Percentiles rank a stretch among this genome's conserved stretches.
Evolutionary conservation across 495 filamentous ascomycete species (phyloP).

Genomic region (Neurospora sp.): DNA sequence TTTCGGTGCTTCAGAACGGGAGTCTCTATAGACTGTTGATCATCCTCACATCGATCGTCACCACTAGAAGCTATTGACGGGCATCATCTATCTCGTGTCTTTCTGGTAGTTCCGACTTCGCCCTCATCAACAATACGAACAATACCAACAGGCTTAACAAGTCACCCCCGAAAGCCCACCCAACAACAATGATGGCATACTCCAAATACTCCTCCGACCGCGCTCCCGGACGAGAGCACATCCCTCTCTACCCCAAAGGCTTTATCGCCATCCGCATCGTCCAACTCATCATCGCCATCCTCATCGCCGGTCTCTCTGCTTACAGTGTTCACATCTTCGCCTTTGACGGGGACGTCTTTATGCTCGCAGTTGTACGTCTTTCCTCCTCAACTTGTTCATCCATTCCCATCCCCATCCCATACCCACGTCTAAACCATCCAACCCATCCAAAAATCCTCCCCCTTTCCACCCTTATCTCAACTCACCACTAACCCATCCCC

Average conservation of each 20-base stretch:
- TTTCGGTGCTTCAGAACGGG: not conserved
- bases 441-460: not conserved
- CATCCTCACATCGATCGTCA: not conserved
- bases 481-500: not conserved
- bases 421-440: not conserved
- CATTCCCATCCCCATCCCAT: constrained; percentile 4
- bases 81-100: not conserved
- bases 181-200: not conserved
- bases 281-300: constrained; percentile 54
- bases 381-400: not conserved
- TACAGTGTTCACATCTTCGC: constrained; percentile 40
- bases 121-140: not conserved
- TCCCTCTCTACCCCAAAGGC: constrained; percentile 30
- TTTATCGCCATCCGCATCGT: constrained; percentile 50
- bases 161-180: not conserved
- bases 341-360: constrained; percentile 22
- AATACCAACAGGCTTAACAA: not conserved
- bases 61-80: not conserved
- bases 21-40: not conserved
- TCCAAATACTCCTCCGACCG: constrained; percentile 17
- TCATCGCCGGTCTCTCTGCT: constrained; percentile 55
- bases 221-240: constrained; percentile 30
- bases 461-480: not conserved
- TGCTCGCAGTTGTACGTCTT: constrained; percentile 31
- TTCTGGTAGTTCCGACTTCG: not conserved